Evolutionary conservation across 2,329 filamentous ascomycete species (phyloP), one percentile per base, ranked within the genome.

Genomic region (Iodosphaeria phyllophila): DNA sequence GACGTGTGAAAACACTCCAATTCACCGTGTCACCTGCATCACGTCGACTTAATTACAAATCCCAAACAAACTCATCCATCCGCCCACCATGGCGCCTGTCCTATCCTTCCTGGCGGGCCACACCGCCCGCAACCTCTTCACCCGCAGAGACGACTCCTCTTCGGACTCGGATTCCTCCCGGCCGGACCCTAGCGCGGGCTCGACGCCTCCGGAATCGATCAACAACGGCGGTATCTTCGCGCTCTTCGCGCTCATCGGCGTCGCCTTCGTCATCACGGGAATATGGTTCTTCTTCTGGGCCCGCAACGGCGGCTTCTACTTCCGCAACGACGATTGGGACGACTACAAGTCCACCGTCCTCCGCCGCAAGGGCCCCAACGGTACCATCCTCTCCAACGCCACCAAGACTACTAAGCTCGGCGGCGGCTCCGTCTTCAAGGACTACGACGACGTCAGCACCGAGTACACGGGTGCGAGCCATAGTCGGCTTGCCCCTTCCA

Each of bases 251-350:
- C 48, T 93, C 11, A 69, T 95, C 26, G 82, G 79, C 17, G 71
- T 72, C 1, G 68, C 55, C 16, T 76, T 95, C 43, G 76, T 89
- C 13, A 30, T 78, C 4, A 65, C 60, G 0, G 67, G 63, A 13
- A 82, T 95, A 43, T 98, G 89, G 84, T 93, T 98, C 64, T 95
- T 98, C 64, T 92, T 92, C 63, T 91, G 80, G 77, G 86, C 86
- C 29, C 86, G 78, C 53, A 92, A 95, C 39, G 89, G 89, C 32
- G 89, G 89, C 9, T 93, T 95, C 56, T 58, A 77, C 34, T 95
- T 83, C 61, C 64, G 65, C 23, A 57, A 91, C 33, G 61, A 69
- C 18, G 89, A 98, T 51, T 98, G 89, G 86, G 86, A 95, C 5
- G 89, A 98, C 43, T 98, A 98, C 67, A 95, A 95, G 48, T 75